Conservation (phyloP, 1,284 basidiomycete genomes). For the Ganoderma sinense region DNA sequence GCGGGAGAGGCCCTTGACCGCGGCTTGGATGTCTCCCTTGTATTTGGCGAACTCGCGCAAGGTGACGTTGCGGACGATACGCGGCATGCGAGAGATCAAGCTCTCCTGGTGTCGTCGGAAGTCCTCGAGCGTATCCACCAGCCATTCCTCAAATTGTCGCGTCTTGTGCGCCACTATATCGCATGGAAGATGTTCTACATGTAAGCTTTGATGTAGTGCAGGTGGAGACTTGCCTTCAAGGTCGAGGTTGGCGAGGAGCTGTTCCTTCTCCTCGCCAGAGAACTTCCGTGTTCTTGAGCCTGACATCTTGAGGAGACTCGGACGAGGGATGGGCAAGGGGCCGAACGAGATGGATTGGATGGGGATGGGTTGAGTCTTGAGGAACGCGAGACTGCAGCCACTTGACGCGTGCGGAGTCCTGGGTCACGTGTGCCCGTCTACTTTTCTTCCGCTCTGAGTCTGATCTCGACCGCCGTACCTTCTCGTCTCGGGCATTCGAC, state of each 20-base stretch:
- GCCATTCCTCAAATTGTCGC: conserved; percentile 75
- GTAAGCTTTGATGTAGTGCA: conserved; percentile 11
- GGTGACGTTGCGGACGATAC: conserved; percentile 71
- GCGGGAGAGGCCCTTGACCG: conserved; percentile 68
- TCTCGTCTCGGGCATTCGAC: no score
- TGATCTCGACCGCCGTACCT: not conserved
- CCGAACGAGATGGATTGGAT: conserved; percentile 13
- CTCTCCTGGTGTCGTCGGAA: conserved; percentile 76
- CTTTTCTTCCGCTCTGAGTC: conserved; percentile 9
- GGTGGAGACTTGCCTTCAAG: conserved; percentile 67
- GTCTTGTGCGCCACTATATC: conserved; percentile 70
- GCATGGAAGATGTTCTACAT: conserved; percentile 16
- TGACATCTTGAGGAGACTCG: conserved; percentile 15
- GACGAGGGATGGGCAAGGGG: not conserved
- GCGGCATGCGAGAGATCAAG: conserved; percentile 76
- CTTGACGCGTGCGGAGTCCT: conserved; percentile 22
- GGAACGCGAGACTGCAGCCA: conserved; percentile 18
- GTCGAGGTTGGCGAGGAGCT: conserved; percentile 78
- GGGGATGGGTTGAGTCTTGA: conserved; percentile 23
- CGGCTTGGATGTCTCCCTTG: conserved; percentile 73
- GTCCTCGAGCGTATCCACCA: conserved; percentile 71
- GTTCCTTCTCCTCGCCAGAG: conserved; percentile 70
- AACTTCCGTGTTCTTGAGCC: conserved; percentile 40
- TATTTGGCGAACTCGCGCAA: conserved; percentile 84
- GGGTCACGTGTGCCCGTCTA: conserved; percentile 29